Evolutionary conservation across 192 early-diverging fungal genomes (phyloP).

Genomic region (Coemansia sp.): DNA sequence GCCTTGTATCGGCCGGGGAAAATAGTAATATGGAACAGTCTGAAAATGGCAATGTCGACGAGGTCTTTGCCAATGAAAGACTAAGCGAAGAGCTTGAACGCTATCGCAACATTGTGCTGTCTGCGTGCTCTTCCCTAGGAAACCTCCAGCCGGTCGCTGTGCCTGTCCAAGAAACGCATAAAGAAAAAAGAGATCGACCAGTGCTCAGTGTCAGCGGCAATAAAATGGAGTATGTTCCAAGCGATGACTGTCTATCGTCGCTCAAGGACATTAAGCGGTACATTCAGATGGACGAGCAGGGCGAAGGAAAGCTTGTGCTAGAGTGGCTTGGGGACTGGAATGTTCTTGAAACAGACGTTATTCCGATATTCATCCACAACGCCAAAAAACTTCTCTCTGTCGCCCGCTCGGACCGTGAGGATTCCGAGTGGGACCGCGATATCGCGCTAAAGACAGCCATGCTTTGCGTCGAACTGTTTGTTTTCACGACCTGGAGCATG

Average conservation of each 20-base stretch:
- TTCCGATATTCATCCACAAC: conserved; percentile 66
- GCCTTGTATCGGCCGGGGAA: too few relatives aligned
- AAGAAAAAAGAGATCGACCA: not conserved
- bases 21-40: not conserved
- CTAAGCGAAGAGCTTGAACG: conserved; percentile 34
- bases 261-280: conserved; percentile 85
- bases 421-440: conserved; percentile 24
- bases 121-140: conserved; percentile 79
- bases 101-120: conserved; percentile 59
- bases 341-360: conserved; percentile 72
- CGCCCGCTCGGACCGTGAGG: not conserved
- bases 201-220: conserved; percentile 34
- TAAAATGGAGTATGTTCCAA: conserved; percentile 65
- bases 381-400: conserved; percentile 27
- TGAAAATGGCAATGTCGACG: conserved; percentile 11
- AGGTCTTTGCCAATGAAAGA: conserved; percentile 27
- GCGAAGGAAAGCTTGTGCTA: conserved; percentile 60
- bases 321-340: conserved; percentile 72
- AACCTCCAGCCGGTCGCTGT: conserved; percentile 61
- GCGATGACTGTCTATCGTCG: conserved; percentile 80
- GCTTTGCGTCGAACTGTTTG: conserved; percentile 74
- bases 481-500: conserved; percentile 87
- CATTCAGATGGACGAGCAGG: conserved; percentile 73
- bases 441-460: conserved; percentile 29
- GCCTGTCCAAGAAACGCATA: not conserved